Evolutionary conservation across 108 stramenopile species (phyloP).

Genomic region (Epipyxis sp.): DNA sequence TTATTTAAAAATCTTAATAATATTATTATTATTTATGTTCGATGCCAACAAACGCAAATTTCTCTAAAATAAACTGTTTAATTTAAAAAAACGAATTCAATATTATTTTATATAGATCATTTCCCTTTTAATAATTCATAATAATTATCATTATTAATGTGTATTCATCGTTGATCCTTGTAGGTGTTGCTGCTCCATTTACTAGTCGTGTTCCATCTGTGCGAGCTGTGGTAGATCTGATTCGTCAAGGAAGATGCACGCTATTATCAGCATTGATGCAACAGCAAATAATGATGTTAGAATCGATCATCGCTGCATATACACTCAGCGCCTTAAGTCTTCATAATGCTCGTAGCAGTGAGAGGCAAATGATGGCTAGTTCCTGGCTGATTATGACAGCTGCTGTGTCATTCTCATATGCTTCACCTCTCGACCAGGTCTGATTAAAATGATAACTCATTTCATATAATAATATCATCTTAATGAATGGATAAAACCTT

Average conservation of each 20-base stretch:
- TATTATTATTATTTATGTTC: too few species aligned
- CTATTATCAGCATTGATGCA: slow-evolving; percentile 66
- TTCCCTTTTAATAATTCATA: too few species aligned
- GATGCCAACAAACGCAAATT: too few species aligned
- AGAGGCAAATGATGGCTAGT: slow-evolving; percentile 91
- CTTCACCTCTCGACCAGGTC: slow-evolving; percentile 88
- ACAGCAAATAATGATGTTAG: slow-evolving; percentile 92
- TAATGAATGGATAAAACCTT: too few species aligned
- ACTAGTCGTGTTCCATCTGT: slow-evolving; percentile 94
- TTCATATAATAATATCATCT: too few species aligned
- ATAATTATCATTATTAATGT: too few species aligned
- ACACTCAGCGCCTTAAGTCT: slow-evolving; percentile 88
- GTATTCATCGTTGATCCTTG: neutral
- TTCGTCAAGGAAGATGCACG: slow-evolving; percentile 87
- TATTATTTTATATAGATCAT: too few species aligned
- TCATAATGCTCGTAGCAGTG: slow-evolving; percentile 92
- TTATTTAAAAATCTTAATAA: neutral
- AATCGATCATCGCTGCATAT: slow-evolving; percentile 93
- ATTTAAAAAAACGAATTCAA: too few species aligned
- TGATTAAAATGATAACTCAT: too few species aligned
- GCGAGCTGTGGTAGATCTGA: slow-evolving; percentile 87
- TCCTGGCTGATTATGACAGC: slow-evolving; percentile 75
- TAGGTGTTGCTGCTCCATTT: slow-evolving; percentile 86
- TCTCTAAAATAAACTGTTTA: too few species aligned
- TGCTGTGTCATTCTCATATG: slow-evolving; percentile 86